A percentile compares a stretch with the other conserved stretches of the same genome.
These are phyloP conservation scores for Ceriops decandra DNA, from an alignment of 345 rosid species.

Conservation along the genomic window DNA sequence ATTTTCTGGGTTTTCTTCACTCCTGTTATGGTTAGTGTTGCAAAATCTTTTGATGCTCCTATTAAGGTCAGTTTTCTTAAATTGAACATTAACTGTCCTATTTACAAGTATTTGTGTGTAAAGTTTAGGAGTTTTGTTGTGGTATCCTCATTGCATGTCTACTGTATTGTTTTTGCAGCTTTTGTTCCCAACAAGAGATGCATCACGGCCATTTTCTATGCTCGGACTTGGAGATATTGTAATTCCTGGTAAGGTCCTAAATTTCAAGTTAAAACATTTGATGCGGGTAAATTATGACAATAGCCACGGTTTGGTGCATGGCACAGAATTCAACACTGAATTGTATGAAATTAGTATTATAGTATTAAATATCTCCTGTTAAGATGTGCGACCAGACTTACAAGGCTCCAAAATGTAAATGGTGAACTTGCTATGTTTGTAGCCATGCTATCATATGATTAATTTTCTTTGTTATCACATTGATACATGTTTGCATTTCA, in stretches of 20 bases:
- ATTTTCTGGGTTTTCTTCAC: conserved; percentile 99
- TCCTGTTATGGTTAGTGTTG: conserved; percentile 98
- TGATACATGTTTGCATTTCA: conserved; percentile 20
- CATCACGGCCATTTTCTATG: conserved; percentile 87
- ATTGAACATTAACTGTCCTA: neutral
- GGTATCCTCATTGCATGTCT: neutral
- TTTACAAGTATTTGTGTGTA: neutral
- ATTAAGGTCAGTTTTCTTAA: conserved; percentile 70
- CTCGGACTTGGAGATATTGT: conserved; percentile 99
- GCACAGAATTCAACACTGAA: neutral
- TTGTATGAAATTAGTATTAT: neutral
- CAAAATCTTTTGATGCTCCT: conserved; percentile 98
- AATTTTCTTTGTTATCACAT: neutral
- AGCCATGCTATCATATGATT: neutral
- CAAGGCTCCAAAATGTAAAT: too few relatives aligned
- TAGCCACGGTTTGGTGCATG: too few relatives aligned
- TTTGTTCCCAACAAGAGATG: conserved; percentile 82
- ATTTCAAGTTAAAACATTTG: conserved; percentile 1
- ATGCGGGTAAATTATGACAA: too few relatives aligned
- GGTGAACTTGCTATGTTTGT: neutral
- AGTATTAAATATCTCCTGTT: neutral
- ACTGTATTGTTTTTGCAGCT: conserved; percentile 46
- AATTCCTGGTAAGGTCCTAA: conserved; percentile 68
- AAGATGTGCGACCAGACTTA: neutral
- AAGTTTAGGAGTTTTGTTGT: neutral